Base-by-base conservation (phyloP, 2,329 filamentous ascomycete genomes). In the Fusarium siculi region DNA sequence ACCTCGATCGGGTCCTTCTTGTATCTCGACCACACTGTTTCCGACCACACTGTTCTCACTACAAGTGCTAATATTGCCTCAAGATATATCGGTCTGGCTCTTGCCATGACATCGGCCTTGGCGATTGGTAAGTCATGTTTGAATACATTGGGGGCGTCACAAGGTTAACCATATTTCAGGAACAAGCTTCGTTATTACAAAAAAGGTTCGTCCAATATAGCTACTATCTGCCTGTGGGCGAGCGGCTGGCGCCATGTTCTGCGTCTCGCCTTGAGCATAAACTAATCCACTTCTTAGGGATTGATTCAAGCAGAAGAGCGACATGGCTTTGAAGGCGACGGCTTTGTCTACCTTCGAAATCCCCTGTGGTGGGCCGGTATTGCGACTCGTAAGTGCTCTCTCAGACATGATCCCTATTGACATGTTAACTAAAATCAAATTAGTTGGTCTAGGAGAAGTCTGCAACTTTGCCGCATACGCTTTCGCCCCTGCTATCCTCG, bases 331-430 rank as follows among this genome's bases (percentile, higher is more conserved):
- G 95, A 98, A 81, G 96, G 97, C 77, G 96, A 98, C 78, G 96
- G 96, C 65, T 99, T 93, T 82, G 92, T 94, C 80, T 99, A 99
- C 83, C 84, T 99, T 65, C 93, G 92, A 81, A 98, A 93, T 81
- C 95, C 96, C n/a, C 87, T 96, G 77, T 99, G 96, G 96, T 99
- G 96, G 96, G 93, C 90, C 66, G 96, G 96, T 74, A 98, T 98
- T 76, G 85, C 92, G 74, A 97, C 95, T 80, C 90, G 94, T 97
- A 88, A 83, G 92, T 79, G 39, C 25, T 47, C n/a, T n/a, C 36
- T 54, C n/a, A 16, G n/a, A 36, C 34, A 15, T 9, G 21, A 30
- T 49, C 23, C 25, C 39, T 21, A 47, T 34, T 28, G 54, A 43
- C 53, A 23, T 18, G 43, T 61, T 32, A 39, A 40, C 74, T 82